Evolutionary conservation across 2,329 filamentous ascomycete genomes (phyloP), one percentile per base, ranked within the genome.

Genomic region (Didymosphaeria variabile): DNA sequence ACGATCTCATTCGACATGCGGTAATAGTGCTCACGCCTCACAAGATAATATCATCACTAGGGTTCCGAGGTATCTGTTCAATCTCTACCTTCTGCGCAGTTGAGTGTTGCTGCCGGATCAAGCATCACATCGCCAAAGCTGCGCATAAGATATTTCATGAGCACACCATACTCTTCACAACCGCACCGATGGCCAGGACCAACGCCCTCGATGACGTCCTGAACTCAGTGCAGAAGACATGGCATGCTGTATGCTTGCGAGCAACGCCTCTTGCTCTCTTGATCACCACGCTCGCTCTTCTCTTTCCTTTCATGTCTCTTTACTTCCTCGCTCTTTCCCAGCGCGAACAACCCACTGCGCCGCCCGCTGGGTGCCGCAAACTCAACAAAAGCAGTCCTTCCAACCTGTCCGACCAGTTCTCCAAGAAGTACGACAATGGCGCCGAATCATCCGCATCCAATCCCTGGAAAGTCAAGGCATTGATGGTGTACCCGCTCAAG

Each of bases 401-500:
- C 67, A 87, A 89, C 66, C 76, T 89, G 3, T 68, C 76, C 31
- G 87, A 89, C 70, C 85, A 89, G 71, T 86, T 83, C 65, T 79
- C 86, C 49, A 79, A 80, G 12, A 82, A 81, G 56, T 87, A 85
- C 70, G 79, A 67, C 40, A 61, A 67, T 54, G 74, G 72, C 42
- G 69, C 59, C 12, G 72, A 73, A 19, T 60, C 71, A 17, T 67
- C 69, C 2, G 62, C 67, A 15, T 60, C 65, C 5, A 73, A 73
- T 31, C 65, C 68, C 32, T 75, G 72, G 79, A 82, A 57, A 67
- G 80, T 90, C 51, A 89, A 92, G 76, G 91, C 90, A 58, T 82
- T 97, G 55, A 90, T 89, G 80, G 85, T 93, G 61, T 94, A 95
- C 76, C 93, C 94, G 0, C 80, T 97, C 76, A 94, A 96, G 80